Evolutionary conservation across 108 stramenopile genomes (phyloP), one percentile per base, ranked within the genome.

Genomic region (Hondaea fermentalgiana): DNA sequence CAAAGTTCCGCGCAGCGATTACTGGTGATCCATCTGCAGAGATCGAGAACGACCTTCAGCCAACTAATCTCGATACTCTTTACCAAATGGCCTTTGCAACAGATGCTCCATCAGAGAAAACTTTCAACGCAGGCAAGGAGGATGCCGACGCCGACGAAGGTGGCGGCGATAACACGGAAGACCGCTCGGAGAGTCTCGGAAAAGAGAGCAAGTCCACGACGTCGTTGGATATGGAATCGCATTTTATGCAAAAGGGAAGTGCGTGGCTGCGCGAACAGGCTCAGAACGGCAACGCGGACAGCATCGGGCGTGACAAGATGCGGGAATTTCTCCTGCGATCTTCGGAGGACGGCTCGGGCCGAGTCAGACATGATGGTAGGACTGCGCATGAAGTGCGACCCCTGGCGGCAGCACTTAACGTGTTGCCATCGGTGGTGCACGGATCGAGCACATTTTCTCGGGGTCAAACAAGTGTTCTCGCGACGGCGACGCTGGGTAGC

Each of bases 391-490:
- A 87, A n/a, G 6, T 89, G 4, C 87, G 89, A 1, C 57, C 14
- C 44, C 72, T 89, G 43, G 49, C 87, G 44, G 5, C 23, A 21
- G 89, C 47, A 5, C 8, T 58, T 5, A 49, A 58, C 16, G 60
- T 89, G 14, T 10, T 89, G 5, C 90, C 90, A 16, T 42, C 51
- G 35, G 95, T 96, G 10, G 64, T 69, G 4, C 97, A 97, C 89
- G 96, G 97, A 25, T 95, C 94, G 25, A 91, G 95, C 42, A 49
- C 94, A 3, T 96, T 97, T 87, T 90, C 94, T 49, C 87, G 96
- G 83, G 97, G 97, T 23, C 95, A 95, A 64, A 97, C 97, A 4
- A 96, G 96, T 89, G 95, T 96, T 16, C 87, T 97, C 4, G 93
- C 94, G 71, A 96, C 96, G 5, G 91, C 88, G 16, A 97, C 97